phyloP scores from a whole-genome alignment of 2,329 filamentous ascomycete species.

The Curvularia lunata region DNA sequence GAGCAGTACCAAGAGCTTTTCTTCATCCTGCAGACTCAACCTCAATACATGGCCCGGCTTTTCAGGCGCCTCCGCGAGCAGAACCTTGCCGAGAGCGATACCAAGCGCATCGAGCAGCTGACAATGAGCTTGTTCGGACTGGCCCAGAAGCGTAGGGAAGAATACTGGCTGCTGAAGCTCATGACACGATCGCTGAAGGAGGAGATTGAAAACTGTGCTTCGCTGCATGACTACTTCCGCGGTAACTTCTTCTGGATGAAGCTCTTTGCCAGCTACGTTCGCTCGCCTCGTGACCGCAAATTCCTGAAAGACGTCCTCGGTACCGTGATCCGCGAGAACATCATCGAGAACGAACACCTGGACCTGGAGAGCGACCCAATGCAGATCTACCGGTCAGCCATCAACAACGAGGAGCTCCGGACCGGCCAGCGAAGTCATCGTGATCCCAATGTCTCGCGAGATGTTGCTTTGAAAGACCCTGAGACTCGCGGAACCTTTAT shows the following conservation, averaged over 20 bases:
- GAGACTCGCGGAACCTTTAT: constrained; percentile 94
- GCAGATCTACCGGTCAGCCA: constrained; percentile 93
- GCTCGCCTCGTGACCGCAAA: constrained; percentile 89
- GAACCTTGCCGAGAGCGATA: constrained; percentile 87
- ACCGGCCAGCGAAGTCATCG: constrained; percentile 84
- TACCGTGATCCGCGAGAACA: constrained; percentile 84
- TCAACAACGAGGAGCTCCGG: constrained; percentile 95
- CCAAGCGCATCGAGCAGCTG: constrained; percentile 87
- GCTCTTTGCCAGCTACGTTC: constrained; percentile 83
- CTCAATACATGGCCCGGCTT: constrained; percentile 87
- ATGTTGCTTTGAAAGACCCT: constrained; percentile 92
- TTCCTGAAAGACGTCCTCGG: constrained; percentile 88
- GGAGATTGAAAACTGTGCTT: constrained; percentile 76
- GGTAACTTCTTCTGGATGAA: constrained; percentile 94
- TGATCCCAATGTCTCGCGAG: constrained; percentile 82
- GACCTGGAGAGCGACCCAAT: constrained; percentile 97
- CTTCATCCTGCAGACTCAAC: constrained; percentile 95
- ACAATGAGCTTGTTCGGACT: constrained; percentile 98
- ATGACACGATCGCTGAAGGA: constrained; percentile 82
- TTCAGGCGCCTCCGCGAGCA: constrained; percentile 85
- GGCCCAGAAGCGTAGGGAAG: constrained; percentile 93
- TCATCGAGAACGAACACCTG: constrained; percentile 87
- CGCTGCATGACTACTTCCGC: constrained; percentile 82
- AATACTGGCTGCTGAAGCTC: constrained; percentile 93
- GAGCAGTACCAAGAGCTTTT: constrained; percentile 98